phyloP scores from a whole-genome alignment of 2,329 filamentous ascomycete genomes.

The Orbilia brochopaga region DNA sequence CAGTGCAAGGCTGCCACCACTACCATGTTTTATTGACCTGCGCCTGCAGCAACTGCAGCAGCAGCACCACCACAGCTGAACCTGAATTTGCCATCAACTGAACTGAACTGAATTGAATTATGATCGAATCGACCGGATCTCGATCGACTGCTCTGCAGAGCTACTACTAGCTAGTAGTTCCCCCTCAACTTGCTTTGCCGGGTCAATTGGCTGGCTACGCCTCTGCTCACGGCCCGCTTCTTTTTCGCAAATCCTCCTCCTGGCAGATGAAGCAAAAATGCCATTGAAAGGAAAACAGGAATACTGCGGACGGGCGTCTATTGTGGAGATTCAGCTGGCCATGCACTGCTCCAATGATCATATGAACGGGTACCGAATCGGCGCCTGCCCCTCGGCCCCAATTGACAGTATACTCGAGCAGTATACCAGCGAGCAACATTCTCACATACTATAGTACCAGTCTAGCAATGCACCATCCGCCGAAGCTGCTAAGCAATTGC shows the following conservation, averaged over 20 bases:
- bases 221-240: slow-evolving; percentile 8
- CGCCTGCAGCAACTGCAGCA: not conserved
- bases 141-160: not conserved
- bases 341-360: slow-evolving; percentile 30
- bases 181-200: not conserved
- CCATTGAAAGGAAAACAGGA: slow-evolving; percentile 21
- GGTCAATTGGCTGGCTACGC: slow-evolving; percentile 6
- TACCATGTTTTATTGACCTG: slow-evolving; percentile 4
- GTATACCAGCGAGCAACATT: too few species aligned
- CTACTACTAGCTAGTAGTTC: not conserved
- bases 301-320: slow-evolving; percentile 28
- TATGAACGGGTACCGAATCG: slow-evolving; percentile 31
- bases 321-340: slow-evolving; percentile 37
- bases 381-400: not conserved
- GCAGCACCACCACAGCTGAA: too few species aligned
- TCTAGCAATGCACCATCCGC: too few species aligned
- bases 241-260: not conserved
- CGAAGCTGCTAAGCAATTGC: slow-evolving; percentile 30
- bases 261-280: not conserved
- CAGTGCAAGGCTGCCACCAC: slow-evolving; percentile 1
- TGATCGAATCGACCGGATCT: not conserved
- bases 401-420: too few species aligned
- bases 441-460: too few species aligned
- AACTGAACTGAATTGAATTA: not conserved
- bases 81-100: not conserved